Evolutionary conservation across 305 asterid genomes (phyloP).

Genomic region (Plantago lanceolata): DNA sequence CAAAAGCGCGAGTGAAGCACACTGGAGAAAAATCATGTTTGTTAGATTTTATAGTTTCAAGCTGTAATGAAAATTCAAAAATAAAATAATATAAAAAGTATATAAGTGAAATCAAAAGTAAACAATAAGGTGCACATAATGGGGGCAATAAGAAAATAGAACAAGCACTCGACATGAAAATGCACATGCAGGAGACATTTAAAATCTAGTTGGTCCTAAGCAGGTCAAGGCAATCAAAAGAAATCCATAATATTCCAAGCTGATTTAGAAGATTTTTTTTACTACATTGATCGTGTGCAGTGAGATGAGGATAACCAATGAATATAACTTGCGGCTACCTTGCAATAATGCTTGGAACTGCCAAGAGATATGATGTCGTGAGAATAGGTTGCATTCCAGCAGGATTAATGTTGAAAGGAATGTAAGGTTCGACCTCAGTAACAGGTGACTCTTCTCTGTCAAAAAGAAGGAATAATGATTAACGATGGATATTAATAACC

Average conservation of each 20-base stretch:
- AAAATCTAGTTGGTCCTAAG: not conserved
- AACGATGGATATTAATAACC: constrained; percentile 15
- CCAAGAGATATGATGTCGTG: constrained; percentile 94
- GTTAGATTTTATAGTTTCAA: constrained; percentile 26
- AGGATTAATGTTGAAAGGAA: constrained; percentile 98
- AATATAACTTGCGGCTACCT: constrained; percentile 36
- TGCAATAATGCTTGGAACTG: constrained; percentile 82
- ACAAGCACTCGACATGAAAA: constrained; percentile 10
- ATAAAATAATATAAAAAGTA: too few relatives aligned
- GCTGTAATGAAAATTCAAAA: constrained; percentile 12
- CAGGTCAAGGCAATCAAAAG: not conserved
- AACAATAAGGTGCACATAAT: constrained; percentile 4
- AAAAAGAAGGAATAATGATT: constrained; percentile 25
- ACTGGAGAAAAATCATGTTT: constrained; percentile 40
- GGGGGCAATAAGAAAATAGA: constrained; percentile 5
- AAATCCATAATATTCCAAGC: not conserved
- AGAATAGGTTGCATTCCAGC: constrained; percentile 98
- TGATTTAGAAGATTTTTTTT: not conserved
- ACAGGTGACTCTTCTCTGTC: constrained; percentile 79
- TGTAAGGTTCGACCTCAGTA: constrained; percentile 94
- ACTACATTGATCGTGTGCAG: constrained; percentile 6
- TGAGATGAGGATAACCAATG: constrained; percentile 2
- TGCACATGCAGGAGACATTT: not conserved
- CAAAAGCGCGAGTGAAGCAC: constrained; percentile 70
- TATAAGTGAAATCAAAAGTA: not conserved